A percentile compares a stretch with the other conserved stretches of the same genome.
These are phyloP conservation scores for Epicoccum nigrum DNA, from an alignment of 2,329 filamentous ascomycete genomes.

Conservation along the genomic window DNA sequence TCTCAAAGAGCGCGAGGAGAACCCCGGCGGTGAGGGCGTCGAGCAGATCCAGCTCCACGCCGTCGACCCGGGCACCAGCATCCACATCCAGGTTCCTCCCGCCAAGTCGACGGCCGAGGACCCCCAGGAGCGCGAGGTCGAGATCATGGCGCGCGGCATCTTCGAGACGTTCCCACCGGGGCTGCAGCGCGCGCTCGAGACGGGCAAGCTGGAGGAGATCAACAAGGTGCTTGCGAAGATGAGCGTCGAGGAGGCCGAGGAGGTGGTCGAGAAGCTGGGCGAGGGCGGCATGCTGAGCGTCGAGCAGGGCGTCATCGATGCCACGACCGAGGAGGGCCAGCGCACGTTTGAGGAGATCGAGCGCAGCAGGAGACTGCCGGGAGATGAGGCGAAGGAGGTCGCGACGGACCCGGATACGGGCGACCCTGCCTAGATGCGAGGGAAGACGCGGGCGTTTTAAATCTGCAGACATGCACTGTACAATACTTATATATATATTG, in stretches of 20 bases:
- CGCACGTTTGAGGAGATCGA: constrained; percentile 75
- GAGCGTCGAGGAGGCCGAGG: constrained; percentile 86
- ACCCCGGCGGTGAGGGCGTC: constrained; percentile 66
- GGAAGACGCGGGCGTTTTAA: too few species aligned
- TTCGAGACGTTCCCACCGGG: constrained; percentile 85
- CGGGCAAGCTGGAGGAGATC: constrained; percentile 86
- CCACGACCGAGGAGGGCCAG: constrained; percentile 85
- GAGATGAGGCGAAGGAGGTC: constrained; percentile 50
- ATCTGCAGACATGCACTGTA: constrained; percentile 9
- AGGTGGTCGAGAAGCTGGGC: constrained; percentile 78
- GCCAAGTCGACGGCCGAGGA: constrained; percentile 50
- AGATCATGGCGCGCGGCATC: constrained; percentile 68
- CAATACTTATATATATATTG: too few species aligned
- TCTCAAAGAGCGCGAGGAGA: constrained; percentile 59
- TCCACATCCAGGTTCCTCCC: constrained; percentile 83
- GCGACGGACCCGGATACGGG: constrained; percentile 5
- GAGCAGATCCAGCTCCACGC: constrained; percentile 98
- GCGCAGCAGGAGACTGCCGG: constrained; percentile 47
- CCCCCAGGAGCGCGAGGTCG: constrained; percentile 65
- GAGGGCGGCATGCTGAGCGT: constrained; percentile 88
- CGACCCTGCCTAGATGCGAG: background rate
- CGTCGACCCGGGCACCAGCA: constrained; percentile 89
- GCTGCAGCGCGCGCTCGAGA: constrained; percentile 80
- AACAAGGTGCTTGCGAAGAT: constrained; percentile 88
- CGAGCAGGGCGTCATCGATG: constrained; percentile 93